phyloP scores from a whole-genome alignment of 441 rosid genomes.

The Gossypium davidsonii region DNA sequence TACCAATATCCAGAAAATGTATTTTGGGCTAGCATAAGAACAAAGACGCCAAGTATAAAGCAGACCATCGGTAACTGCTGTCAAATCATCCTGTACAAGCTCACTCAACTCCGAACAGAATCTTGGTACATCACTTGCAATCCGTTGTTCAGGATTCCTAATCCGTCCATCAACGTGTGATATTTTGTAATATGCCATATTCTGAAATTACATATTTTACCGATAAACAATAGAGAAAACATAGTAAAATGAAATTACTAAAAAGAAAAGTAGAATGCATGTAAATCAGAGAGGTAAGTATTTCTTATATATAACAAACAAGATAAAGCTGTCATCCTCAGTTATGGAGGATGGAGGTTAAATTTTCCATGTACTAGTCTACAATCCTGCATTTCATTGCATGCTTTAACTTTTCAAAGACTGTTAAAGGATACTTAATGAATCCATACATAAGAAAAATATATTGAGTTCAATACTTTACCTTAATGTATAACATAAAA shows the following conservation, averaged over 20 bases:
- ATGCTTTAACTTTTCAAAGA: background rate
- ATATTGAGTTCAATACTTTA: background rate
- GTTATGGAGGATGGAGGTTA: background rate
- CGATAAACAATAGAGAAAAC: constrained; percentile 13
- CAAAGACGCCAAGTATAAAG: constrained; percentile 96
- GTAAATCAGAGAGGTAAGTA: background rate
- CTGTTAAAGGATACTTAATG: background rate
- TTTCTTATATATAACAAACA: background rate
- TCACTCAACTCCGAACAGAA: constrained; percentile 96
- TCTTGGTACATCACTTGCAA: constrained; percentile 94
- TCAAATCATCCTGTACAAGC: constrained; percentile 86
- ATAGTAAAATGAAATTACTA: constrained; percentile 2
- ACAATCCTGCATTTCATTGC: background rate
- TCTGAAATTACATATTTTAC: constrained; percentile 46
- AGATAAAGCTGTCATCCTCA: background rate
- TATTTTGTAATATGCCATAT: constrained; percentile 95
- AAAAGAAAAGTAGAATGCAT: background rate
- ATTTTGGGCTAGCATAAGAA: constrained; percentile 98
- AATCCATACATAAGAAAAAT: background rate
- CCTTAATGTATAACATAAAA: background rate
- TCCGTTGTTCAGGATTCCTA: constrained; percentile 88
- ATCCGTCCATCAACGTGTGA: constrained; percentile 96
- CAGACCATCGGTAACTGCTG: constrained; percentile 84
- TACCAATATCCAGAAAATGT: constrained; percentile 94
- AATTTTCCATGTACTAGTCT: background rate